Evolutionary conservation across 306 rosid genomes (phyloP).

Genomic region (Quercus alba): DNA sequence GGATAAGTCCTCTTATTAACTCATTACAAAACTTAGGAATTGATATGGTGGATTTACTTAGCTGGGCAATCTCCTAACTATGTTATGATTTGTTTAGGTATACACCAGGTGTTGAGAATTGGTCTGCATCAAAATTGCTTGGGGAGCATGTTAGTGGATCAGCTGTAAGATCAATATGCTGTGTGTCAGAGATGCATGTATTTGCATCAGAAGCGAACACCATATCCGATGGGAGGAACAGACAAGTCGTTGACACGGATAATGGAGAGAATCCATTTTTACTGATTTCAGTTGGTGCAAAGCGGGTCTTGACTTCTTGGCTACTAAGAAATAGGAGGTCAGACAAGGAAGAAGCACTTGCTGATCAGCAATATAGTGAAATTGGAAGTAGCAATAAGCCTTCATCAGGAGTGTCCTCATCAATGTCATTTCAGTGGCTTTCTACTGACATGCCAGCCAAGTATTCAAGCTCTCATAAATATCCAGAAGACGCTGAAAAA

Average conservation of each 20-base stretch:
- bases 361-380: conserved; percentile 32
- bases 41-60: not conserved
- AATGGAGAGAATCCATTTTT: conserved; percentile 51
- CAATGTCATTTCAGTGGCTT: conserved; percentile 95
- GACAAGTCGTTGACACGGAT: conserved; percentile 25
- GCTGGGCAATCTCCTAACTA: not conserved
- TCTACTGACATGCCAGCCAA: conserved; percentile 93
- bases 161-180: conserved; percentile 89
- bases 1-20: no score
- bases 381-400: conserved; percentile 25
- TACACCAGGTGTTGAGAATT: conserved; percentile 54
- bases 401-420: conserved; percentile 39
- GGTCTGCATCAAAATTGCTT: conserved; percentile 86
- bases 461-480: conserved; percentile 39
- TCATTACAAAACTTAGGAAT: not conserved
- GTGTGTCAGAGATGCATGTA: conserved; percentile 56
- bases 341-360: conserved; percentile 29
- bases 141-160: conserved; percentile 99
- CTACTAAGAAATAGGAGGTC: conserved; percentile 50
- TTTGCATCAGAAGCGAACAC: conserved; percentile 37
- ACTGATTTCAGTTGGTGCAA: conserved; percentile 93
- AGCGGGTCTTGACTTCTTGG: conserved; percentile 96
- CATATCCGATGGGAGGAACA: conserved; percentile 21
- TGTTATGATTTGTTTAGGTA: conserved; percentile 54
- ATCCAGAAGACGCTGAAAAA: conserved; percentile 26